Evolutionary conservation across 495 filamentous ascomycete genomes (phyloP).

Genomic region (Penicillium nucicola): DNA sequence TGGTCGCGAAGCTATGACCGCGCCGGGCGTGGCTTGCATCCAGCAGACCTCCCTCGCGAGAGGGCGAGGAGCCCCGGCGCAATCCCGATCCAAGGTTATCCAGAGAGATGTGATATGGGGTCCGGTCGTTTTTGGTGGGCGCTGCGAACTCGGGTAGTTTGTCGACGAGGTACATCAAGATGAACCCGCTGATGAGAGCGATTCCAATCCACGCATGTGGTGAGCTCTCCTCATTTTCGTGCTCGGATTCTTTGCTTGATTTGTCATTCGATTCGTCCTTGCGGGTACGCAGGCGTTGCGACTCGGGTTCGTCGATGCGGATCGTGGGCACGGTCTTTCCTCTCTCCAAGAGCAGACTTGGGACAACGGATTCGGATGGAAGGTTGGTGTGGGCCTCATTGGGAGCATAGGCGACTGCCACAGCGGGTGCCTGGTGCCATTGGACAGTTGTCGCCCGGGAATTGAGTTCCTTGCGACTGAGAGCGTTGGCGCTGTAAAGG

Average conservation of each 20-base stretch:
- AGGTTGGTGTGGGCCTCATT: conserved; percentile 1
- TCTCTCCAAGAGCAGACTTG: conserved; percentile 16
- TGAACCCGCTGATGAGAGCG: conserved; percentile 82
- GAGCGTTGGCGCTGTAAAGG: conserved; percentile 61
- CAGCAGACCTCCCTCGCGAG: conserved; percentile 36
- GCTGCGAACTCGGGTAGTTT: conserved; percentile 72
- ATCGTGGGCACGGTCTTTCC: conserved; percentile 9
- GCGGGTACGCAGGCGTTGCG: conserved; percentile 11
- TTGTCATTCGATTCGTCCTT: conserved; percentile 38
- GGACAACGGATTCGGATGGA: conserved; percentile 11
- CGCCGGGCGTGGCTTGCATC: conserved; percentile 31
- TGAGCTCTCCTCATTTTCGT: conserved; percentile 38
- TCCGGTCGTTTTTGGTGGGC: conserved; percentile 49
- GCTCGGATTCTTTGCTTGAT: conserved; percentile 28
- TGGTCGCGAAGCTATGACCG: conserved; percentile 63
- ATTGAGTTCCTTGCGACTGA: conserved; percentile 28
- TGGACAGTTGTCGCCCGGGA: conserved; percentile 23
- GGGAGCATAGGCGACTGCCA: conserved; percentile 9
- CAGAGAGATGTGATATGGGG: conserved; percentile 72
- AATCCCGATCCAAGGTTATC: conserved; percentile 65
- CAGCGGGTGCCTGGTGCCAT: conserved; percentile 30
- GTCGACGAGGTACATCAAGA: conserved; percentile 96
- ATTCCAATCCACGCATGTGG: conserved; percentile 78
- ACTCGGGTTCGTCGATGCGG: conserved; percentile 5
- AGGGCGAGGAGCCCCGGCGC: conserved; percentile 49